phyloP scores from a whole-genome alignment of 257 asterid species.

The Ocimum tenuiflorum region DNA sequence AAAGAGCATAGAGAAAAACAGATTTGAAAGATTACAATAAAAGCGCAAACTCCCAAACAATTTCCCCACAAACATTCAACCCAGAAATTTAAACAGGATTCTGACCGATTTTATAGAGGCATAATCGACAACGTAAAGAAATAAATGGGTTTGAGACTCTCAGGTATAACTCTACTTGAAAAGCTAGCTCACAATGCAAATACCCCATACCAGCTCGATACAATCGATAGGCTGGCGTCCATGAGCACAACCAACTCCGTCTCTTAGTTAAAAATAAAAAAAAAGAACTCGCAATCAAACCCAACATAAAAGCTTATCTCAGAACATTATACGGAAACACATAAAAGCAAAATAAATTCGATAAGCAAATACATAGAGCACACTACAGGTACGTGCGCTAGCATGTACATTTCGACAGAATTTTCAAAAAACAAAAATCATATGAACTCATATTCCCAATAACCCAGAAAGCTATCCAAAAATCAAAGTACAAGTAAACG shows the following conservation, averaged over 20 bases:
- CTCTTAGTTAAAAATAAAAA: not conserved
- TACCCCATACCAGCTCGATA: not conserved
- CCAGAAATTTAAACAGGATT: not conserved
- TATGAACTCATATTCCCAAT: not conserved
- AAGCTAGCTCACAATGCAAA: not conserved
- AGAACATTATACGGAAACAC: not conserved
- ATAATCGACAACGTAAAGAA: not conserved
- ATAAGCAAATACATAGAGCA: not conserved
- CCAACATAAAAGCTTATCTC: not conserved
- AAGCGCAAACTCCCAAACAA: not conserved
- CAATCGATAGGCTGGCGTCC: too few relatives aligned
- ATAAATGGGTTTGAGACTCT: not conserved
- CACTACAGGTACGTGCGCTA: not conserved
- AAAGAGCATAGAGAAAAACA: not conserved
- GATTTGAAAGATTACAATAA: not conserved
- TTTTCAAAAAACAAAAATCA: not conserved
- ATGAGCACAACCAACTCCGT: not conserved
- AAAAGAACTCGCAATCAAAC: not conserved
- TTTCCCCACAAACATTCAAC: not conserved
- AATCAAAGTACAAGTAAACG: not conserved
- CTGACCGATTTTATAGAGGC: not conserved
- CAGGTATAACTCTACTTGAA: not conserved
- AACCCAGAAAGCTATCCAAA: not conserved
- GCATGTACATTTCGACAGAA: not conserved
- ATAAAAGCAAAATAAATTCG: not conserved